Evolutionary conservation across 2,329 filamentous ascomycete genomes (phyloP).

Genomic region (Fusarium miscanthi): DNA sequence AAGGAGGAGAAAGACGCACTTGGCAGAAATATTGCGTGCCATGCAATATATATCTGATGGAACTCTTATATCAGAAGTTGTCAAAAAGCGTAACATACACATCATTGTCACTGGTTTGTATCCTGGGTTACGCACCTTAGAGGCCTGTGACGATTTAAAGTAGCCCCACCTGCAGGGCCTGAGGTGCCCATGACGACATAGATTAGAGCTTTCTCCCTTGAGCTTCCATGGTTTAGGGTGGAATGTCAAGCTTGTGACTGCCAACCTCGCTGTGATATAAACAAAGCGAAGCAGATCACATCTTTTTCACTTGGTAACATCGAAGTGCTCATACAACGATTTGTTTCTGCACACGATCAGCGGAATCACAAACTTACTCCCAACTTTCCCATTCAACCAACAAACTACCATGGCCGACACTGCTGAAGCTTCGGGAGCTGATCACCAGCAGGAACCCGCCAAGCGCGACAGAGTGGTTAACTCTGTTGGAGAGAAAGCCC

Average conservation of each 20-base stretch:
- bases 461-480: slow-evolving; percentile 50
- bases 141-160: slow-evolving; percentile 12
- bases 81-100: slow-evolving; percentile 19
- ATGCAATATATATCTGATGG: not conserved
- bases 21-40: not conserved
- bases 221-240: slow-evolving; percentile 25
- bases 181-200: slow-evolving; percentile 39
- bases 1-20: not conserved
- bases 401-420: slow-evolving; percentile 42
- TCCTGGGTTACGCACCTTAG: not conserved
- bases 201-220: slow-evolving; percentile 29
- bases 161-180: slow-evolving; percentile 23
- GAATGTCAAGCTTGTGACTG: slow-evolving; percentile 36
- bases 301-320: not conserved
- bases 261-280: slow-evolving; percentile 12
- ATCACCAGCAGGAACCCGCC: slow-evolving; percentile 32
- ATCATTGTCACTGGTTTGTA: slow-evolving; percentile 1
- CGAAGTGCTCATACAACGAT: not conserved
- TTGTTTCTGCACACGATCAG: not conserved
- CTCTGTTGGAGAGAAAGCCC: slow-evolving; percentile 58
- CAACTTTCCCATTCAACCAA: not conserved
- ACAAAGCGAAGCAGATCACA: not conserved
- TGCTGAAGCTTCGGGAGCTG: slow-evolving; percentile 36
- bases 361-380: not conserved
- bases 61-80: slow-evolving; percentile 14